Base-by-base conservation (phyloP, 345 rosid genomes). In the Eucalyptus lansdowneana region DNA sequence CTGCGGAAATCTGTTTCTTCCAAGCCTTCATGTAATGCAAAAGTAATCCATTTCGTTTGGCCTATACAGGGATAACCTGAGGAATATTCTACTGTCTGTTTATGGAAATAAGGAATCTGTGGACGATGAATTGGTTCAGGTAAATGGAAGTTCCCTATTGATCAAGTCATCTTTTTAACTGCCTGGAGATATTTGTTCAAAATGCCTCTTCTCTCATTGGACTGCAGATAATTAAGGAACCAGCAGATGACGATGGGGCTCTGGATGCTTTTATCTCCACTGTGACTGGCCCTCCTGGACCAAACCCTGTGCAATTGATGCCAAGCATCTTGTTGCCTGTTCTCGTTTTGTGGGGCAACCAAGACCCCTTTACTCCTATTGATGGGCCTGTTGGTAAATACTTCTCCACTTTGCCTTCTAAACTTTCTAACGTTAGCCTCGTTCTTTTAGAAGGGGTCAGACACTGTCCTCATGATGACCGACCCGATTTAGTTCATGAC, bases 231-330 rank as follows among this genome's bases (percentile, higher is more conserved):
- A 97, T 96, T 37, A 93, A 93, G 89, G 97, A 93, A 88, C 97
- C 99, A 49, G 96, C 99, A 86, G 92, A 93, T 81, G 95, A 93
- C 8, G 99, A 95, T 80, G 98, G 98, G 54, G 98, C 99, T 24
- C 93, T 97, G 51, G 97, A 97, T 90, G 99, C 99, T 34, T 96
- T 97, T 90, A 94, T 97, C 51, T 96, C 96, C 16, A 96, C 95
- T 21, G 92, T 96, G 85, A 97, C 97, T 1, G 99, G 99, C n/a
- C 99, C 97, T n/a, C 96, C 99, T 1, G 99, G 99, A 88, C 99
- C 97, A 13, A 96, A 93, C 88, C 99, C 98, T 5, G 90, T 94
- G 67, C 89, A 91, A 54, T 90, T 96, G 91, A 95, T 97, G 92
- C 97, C 98, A 14, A 88, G 58, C 80, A 91, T 96, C 80, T 87